A percentile compares a stretch with the other conserved stretches of the same genome.
Evolutionary conservation across 163 green algal species (phyloP).

Genomic region (Prototheca cutis): DNA sequence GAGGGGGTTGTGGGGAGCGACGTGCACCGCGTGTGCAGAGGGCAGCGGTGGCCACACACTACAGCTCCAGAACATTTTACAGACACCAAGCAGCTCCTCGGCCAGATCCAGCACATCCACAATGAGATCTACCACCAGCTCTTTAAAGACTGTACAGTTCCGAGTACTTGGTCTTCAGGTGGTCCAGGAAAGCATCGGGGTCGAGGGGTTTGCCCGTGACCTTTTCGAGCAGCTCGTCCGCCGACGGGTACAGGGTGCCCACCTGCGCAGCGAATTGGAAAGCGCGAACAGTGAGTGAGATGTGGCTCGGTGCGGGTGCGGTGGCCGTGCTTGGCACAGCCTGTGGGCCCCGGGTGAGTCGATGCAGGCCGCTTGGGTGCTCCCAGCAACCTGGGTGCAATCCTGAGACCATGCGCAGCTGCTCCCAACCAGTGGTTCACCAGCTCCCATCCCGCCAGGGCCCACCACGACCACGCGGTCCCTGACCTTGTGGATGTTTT

Average conservation of each 20-base stretch:
- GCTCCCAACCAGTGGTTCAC: background rate
- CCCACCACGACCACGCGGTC: background rate
- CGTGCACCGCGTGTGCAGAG: no score
- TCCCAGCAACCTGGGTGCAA: no score
- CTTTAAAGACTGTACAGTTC: slow-evolving; percentile 54
- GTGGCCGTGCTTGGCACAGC: slow-evolving; percentile 2
- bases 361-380: no score
- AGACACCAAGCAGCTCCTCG: no score
- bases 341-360: no score
- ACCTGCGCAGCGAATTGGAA: slow-evolving; percentile 4
- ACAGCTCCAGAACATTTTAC: no score
- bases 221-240: slow-evolving; percentile 62
- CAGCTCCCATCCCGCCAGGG: background rate
- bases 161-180: slow-evolving; percentile 69
- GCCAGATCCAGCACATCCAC: no score
- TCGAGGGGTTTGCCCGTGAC: slow-evolving; percentile 66
- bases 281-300: no score
- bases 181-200: slow-evolving; percentile 59
- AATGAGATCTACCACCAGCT: background rate
- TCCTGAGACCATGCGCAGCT: background rate
- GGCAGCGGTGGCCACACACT: no score
- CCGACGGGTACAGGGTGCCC: slow-evolving; percentile 54
- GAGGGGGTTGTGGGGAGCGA: no score
- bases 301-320: no score
- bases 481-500: slow-evolving; percentile 49